These are phyloP conservation scores for Macadamia integrifolia DNA, from an alignment of 164 flowering plant species.

Conservation along the genomic window DNA sequence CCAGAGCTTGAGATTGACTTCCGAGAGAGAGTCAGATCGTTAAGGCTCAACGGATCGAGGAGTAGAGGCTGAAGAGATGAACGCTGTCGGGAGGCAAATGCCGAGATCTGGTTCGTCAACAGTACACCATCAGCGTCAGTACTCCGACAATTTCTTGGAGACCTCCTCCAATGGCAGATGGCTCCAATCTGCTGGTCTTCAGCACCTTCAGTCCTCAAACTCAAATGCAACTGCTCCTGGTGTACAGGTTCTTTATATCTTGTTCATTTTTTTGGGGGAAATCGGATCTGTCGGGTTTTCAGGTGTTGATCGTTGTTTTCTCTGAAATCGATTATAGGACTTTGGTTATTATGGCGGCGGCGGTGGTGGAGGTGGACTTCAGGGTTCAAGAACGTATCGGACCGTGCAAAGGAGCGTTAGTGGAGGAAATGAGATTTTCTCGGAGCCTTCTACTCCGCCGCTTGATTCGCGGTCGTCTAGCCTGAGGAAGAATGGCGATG, in stretches of 20 bases:
- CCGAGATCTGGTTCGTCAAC: slow-evolving; percentile 56
- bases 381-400: slow-evolving; percentile 40
- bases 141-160: slow-evolving; percentile 66
- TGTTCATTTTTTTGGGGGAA: no score
- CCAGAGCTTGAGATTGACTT: not conserved
- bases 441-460: slow-evolving; percentile 62
- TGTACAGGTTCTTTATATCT: slow-evolving; percentile 27
- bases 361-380: slow-evolving; percentile 22
- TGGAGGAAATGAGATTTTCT: slow-evolving; percentile 50
- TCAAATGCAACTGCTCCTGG: slow-evolving; percentile 20
- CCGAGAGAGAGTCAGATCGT: not conserved
- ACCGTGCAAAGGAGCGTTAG: slow-evolving; percentile 44
- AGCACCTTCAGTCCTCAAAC: slow-evolving; percentile 43
- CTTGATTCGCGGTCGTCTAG: slow-evolving; percentile 30
- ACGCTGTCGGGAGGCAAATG: slow-evolving; percentile 53
- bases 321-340: slow-evolving; percentile 38
- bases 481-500: slow-evolving; percentile 49
- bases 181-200: slow-evolving; percentile 66
- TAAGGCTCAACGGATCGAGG: not conserved
- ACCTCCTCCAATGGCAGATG: slow-evolving; percentile 51
- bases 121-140: slow-evolving; percentile 75
- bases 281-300: not conserved
- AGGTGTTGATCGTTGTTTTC: slow-evolving; percentile 3
- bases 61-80: slow-evolving; percentile 28
- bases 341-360: slow-evolving; percentile 33